Base-by-base conservation (phyloP, 805 yeast genomes). In the Lipomyces sp. region DNA sequence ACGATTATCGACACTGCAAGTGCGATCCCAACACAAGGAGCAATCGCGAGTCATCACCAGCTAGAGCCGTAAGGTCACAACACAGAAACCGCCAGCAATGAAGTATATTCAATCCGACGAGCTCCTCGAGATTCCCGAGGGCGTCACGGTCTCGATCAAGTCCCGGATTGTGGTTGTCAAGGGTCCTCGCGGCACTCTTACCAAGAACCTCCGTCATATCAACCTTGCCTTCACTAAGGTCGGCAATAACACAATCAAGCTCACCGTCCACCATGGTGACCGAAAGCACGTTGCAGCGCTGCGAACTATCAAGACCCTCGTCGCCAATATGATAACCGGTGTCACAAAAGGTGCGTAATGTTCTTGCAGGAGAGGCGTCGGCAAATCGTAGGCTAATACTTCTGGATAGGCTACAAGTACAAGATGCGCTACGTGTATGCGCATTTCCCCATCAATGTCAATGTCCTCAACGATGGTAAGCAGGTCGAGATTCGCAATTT, bases 371-470 rank as follows among this genome's bases (percentile, higher is more conserved):
- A 13, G 10, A 4, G n/a, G n/a, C 24, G 7, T 7, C n/a, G 8
- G 15, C n/a, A 42, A n/a, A 42, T 42, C 37, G 39, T 18, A 50
- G 18, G 34, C 24, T 53, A 37, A 48, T 24, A 24, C 24, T 24
- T 8, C 18, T 4, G 8, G 53, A 24, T 35, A 65, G 71, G 73
- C 39, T 94, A 85, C 96, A 88, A 90, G 85, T 95, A 95, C 95
- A 95, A 95, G 90, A 90, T 95, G 98, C 92, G 98, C 88, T 93
- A 92, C 83, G 99, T 95, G 74, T 96, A 94, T 82, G 99, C 99
- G 89, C 99, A 95, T 91, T 95, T 95, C 97, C 99, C 99, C 83
- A 95, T 96, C 85, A 95, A 95, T 85, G 97, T 95, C 76, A 94
- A 93, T 87, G 82, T 92, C 75, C 81, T 90, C 80, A 91, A 90